phyloP scores from a whole-genome alignment of 345 rosid species.

The Heritiera fomes region DNA sequence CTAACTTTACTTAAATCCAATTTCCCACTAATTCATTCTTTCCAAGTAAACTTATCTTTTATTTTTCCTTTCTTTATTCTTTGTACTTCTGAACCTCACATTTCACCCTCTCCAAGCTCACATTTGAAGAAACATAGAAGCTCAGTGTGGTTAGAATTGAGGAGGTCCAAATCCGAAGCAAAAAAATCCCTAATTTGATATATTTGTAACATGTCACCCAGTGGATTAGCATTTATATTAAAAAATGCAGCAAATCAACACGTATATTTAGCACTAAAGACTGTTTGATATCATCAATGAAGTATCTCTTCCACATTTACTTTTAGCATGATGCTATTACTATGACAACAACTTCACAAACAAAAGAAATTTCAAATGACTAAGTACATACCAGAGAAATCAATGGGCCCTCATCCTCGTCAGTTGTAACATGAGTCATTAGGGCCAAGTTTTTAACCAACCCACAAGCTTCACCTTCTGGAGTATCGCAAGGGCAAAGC shows the following conservation, averaged over 20 bases:
- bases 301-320: neutral
- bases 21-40: neutral
- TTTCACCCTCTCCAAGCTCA: neutral
- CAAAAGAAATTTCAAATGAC: conserved; percentile 17
- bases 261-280: neutral
- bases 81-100: neutral
- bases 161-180: neutral
- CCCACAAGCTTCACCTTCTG: conserved; percentile 97
- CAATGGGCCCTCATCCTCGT: conserved; percentile 88
- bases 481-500: conserved; percentile 99
- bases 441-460: conserved; percentile 95
- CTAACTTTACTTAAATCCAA: neutral
- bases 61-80: neutral
- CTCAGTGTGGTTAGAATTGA: neutral
- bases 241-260: neutral
- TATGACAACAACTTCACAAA: conserved; percentile 16
- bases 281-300: neutral
- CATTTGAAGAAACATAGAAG: neutral
- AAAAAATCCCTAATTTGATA: neutral
- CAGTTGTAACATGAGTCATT: conserved; percentile 98
- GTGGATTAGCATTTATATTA: neutral
- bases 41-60: neutral
- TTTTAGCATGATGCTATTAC: neutral
- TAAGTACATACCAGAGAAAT: conserved; percentile 57
- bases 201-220: neutral